These are phyloP conservation scores for Candida fluviatilis DNA, from an alignment of 805 yeast species.

Conservation along the genomic window DNA sequence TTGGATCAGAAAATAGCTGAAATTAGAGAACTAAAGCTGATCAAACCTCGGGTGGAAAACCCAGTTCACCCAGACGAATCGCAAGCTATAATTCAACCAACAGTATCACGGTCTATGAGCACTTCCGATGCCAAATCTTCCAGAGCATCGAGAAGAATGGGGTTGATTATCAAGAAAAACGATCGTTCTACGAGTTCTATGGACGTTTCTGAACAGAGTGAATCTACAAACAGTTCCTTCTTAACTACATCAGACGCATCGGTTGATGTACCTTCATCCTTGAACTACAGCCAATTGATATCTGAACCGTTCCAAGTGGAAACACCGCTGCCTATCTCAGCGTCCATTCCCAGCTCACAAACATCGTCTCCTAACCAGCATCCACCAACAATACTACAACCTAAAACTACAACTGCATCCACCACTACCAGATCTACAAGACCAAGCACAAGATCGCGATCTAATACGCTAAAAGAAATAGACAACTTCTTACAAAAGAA, in stretches of 20 bases:
- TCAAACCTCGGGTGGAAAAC: slow-evolving; percentile 6
- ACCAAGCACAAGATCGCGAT: slow-evolving; percentile 22
- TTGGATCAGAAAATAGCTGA: slow-evolving; percentile 28
- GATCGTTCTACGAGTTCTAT: slow-evolving; percentile 1
- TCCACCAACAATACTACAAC: slow-evolving; percentile 10
- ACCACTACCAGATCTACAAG: slow-evolving; percentile 7
- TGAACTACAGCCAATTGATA: slow-evolving; percentile 1
- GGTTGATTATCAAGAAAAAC: slow-evolving; percentile 52
- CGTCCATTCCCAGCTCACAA: slow-evolving; percentile 15
- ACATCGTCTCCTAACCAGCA: slow-evolving; percentile 5
- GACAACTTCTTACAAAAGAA: slow-evolving; percentile 33
- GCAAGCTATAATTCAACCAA: slow-evolving; percentile 9
- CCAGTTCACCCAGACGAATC: slow-evolving; percentile 5
- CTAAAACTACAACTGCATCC: slow-evolving; percentile 11
- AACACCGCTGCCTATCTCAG: slow-evolving; percentile 16
- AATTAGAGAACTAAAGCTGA: slow-evolving; percentile 1
- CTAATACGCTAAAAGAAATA: slow-evolving; percentile 33
- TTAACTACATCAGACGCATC: slow-evolving; percentile 1
- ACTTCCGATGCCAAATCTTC: slow-evolving; percentile 44
- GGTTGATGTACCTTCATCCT: not conserved
- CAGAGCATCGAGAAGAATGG: slow-evolving; percentile 75
- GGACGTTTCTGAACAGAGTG: slow-evolving; percentile 5
- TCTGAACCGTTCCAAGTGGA: not conserved
- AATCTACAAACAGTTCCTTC: slow-evolving; percentile 2
- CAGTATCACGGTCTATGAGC: slow-evolving; percentile 24